phyloP scores from a whole-genome alignment of 2,329 filamentous ascomycete species.

The Erysiphe pulchra region DNA sequence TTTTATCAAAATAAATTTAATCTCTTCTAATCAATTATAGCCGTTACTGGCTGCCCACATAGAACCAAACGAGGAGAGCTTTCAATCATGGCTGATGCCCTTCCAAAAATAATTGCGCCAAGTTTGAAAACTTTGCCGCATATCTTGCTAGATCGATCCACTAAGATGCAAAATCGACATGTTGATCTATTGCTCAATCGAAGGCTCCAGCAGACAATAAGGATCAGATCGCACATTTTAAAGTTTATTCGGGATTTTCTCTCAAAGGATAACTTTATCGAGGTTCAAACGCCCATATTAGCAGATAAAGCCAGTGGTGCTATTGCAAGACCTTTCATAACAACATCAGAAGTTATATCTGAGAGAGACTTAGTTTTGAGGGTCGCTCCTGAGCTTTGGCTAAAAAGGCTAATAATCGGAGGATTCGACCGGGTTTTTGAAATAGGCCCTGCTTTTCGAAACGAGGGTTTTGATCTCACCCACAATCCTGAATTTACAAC shows the following conservation, averaged over 20 bases:
- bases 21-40: slow-evolving; percentile 7
- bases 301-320: slow-evolving; percentile 67
- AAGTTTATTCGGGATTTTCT: slow-evolving; percentile 52
- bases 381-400: slow-evolving; percentile 83
- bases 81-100: slow-evolving; percentile 38
- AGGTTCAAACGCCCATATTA: slow-evolving; percentile 79
- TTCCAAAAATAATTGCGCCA: slow-evolving; percentile 52
- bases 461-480: slow-evolving; percentile 72
- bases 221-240: slow-evolving; percentile 49
- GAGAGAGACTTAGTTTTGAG: slow-evolving; percentile 49
- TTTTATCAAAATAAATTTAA: slow-evolving; percentile 1
- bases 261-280: slow-evolving; percentile 44
- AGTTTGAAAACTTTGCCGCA: slow-evolving; percentile 57
- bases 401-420: slow-evolving; percentile 76
- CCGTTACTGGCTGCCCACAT: slow-evolving; percentile 43
- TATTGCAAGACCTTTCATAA: slow-evolving; percentile 64
- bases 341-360: slow-evolving; percentile 48
- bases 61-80: slow-evolving; percentile 44
- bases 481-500: slow-evolving; percentile 97
- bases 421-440: slow-evolving; percentile 80
- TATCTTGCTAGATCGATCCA: slow-evolving; percentile 42
- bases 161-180: slow-evolving; percentile 51
- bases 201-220: slow-evolving; percentile 39
- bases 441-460: slow-evolving; percentile 76
- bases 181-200: slow-evolving; percentile 63